A percentile compares a stretch with the other conserved stretches of the same genome.
Evolutionary conservation across 306 rosid species (phyloP).

Genomic region (Quercus agrifolia): DNA sequence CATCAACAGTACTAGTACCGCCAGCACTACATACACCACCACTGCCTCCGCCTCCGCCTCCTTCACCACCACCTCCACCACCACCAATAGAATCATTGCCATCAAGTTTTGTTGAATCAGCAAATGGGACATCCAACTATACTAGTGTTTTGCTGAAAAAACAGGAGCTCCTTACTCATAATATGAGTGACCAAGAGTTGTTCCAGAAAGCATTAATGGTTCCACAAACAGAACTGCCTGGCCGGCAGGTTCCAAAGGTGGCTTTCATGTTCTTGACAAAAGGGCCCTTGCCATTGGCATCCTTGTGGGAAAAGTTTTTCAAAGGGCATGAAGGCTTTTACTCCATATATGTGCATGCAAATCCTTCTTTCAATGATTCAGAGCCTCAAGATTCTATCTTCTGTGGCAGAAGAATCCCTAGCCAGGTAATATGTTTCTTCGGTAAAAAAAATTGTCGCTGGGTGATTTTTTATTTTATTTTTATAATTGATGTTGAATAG

Average conservation of each 20-base stretch:
- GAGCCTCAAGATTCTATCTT: slow-evolving; percentile 46
- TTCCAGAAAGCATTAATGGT: slow-evolving; percentile 38
- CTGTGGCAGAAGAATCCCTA: slow-evolving; percentile 51
- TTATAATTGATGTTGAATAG: too few relatives aligned
- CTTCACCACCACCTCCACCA: neutral
- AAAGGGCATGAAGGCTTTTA: slow-evolving; percentile 38
- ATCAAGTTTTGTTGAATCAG: neutral
- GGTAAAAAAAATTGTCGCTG: neutral
- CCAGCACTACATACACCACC: neutral
- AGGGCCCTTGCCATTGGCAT: slow-evolving; percentile 46
- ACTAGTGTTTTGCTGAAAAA: slow-evolving; percentile 3
- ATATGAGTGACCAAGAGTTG: slow-evolving; percentile 62
- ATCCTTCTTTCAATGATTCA: slow-evolving; percentile 48
- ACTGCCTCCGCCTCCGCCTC: too few relatives aligned
- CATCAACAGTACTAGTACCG: neutral
- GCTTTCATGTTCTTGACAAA: slow-evolving; percentile 64
- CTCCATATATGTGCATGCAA: slow-evolving; percentile 54
- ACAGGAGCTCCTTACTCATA: slow-evolving; percentile 29
- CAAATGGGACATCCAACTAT: neutral
- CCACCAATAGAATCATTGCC: neutral
- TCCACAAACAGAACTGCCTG: slow-evolving; percentile 2
- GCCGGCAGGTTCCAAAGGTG: slow-evolving; percentile 35
- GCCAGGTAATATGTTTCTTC: slow-evolving; percentile 37
- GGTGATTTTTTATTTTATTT: neutral
- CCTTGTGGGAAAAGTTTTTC: slow-evolving; percentile 57